Percentiles rank a stretch among this genome's conserved stretches.
These are phyloP conservation scores for Rhizopus microsporus DNA, from an alignment of 371 early-diverging fungal genomes.

Conservation along the genomic window DNA sequence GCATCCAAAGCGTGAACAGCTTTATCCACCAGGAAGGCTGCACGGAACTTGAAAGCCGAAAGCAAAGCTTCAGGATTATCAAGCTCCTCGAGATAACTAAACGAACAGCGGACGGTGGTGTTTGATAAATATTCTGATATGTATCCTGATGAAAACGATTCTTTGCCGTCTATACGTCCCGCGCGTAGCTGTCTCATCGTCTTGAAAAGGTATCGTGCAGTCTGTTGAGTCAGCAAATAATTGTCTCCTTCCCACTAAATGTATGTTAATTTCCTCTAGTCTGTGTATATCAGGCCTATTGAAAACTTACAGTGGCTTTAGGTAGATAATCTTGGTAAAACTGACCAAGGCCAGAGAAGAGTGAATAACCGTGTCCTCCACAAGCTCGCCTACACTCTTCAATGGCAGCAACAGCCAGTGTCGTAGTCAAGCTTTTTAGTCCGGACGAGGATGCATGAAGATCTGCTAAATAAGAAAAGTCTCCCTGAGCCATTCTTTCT, in stretches of 20 bases:
- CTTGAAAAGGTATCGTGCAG: constrained; percentile 68
- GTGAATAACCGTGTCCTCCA: constrained; percentile 88
- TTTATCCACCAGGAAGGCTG: constrained; percentile 41
- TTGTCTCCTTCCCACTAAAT: constrained; percentile 84
- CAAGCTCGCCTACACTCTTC: constrained; percentile 83
- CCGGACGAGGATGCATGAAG: constrained; percentile 87
- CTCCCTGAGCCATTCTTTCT: constrained; percentile 67
- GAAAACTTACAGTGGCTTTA: constrained; percentile 59
- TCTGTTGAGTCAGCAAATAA: constrained; percentile 80
- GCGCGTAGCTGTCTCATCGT: constrained; percentile 46
- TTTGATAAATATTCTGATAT: constrained; percentile 46
- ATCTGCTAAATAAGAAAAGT: constrained; percentile 72
- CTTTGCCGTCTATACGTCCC: constrained; percentile 33
- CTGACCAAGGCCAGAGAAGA: constrained; percentile 76
- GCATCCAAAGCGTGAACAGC: constrained; percentile 39
- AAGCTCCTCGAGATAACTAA: constrained; percentile 28
- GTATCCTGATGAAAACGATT: constrained; percentile 44
- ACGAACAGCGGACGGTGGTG: constrained; percentile 47
- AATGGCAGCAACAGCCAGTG: constrained; percentile 69
- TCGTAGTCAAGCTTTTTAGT: constrained; percentile 80
- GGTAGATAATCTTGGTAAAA: constrained; percentile 76
- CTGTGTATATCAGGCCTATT: not conserved
- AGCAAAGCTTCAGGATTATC: constrained; percentile 37
- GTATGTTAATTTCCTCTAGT: not conserved
- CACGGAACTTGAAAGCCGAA: constrained; percentile 41